Evolutionary conservation across 2,329 filamentous ascomycete species (phyloP).

Genomic region (Coniosporium tulheliwenetii): DNA sequence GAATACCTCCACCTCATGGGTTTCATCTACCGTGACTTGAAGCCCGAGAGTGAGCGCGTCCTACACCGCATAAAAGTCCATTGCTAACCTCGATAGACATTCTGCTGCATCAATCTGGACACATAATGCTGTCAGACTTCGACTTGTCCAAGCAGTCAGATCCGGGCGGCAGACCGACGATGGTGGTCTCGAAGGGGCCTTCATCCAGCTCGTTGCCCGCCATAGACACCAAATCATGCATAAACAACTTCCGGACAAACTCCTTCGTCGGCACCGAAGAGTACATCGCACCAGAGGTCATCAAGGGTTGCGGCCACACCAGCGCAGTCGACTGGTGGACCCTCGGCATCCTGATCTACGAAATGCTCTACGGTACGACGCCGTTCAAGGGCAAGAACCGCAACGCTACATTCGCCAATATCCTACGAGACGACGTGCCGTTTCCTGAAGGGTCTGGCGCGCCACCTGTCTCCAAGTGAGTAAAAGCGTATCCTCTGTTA

Average conservation of each 20-base stretch:
- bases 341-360: conserved; percentile 88
- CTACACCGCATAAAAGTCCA: not conserved
- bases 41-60: conserved; percentile 69
- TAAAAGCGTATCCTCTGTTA: conserved; percentile 6
- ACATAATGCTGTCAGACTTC: conserved; percentile 99
- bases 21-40: conserved; percentile 95
- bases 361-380: conserved; percentile 97
- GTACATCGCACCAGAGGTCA: conserved; percentile 97
- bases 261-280: conserved; percentile 98
- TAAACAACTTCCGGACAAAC: conserved; percentile 95
- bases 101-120: conserved; percentile 92
- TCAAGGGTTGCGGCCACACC: conserved; percentile 95
- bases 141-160: conserved; percentile 97
- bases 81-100: conserved; percentile 53
- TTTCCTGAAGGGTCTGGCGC: conserved; percentile 80
- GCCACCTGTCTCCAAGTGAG: conserved; percentile 85
- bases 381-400: conserved; percentile 99
- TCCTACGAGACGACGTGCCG: conserved; percentile 83
- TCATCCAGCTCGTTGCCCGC: conserved; percentile 77
- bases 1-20: conserved; percentile 98
- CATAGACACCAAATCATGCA: conserved; percentile 98
- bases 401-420: conserved; percentile 96
- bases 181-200: conserved; percentile 79
- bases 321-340: conserved; percentile 99
- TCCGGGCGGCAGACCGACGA: conserved; percentile 85